Conservation (phyloP, 176 grass and related monocot species). For the Avena atlantica region DNA sequence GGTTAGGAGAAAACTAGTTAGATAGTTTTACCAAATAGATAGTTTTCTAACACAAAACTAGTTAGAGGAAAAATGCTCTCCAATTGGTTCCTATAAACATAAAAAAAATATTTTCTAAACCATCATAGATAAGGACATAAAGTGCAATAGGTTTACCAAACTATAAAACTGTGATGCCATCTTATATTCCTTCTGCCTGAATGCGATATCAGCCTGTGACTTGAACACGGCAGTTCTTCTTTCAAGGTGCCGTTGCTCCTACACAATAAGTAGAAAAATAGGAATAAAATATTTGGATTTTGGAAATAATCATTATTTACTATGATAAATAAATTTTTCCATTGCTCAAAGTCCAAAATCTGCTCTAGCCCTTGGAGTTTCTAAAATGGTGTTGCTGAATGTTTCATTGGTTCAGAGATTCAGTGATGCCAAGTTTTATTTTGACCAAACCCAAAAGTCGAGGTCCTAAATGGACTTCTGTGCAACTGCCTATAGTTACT, state of each 20-base stretch:
- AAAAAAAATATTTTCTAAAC: not conserved
- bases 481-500: not conserved
- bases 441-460: not conserved
- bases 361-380: not conserved
- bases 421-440: not conserved
- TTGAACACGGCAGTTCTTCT: constrained; percentile 13
- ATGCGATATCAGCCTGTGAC: constrained; percentile 10
- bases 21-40: too few species aligned
- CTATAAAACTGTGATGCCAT: constrained; percentile 20
- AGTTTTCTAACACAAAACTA: not conserved
- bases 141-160: constrained; percentile 34
- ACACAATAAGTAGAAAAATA: constrained; percentile 18
- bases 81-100: not conserved
- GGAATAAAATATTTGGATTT: not conserved
- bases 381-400: not conserved
- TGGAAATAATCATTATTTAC: constrained; percentile 14
- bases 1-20: too few species aligned
- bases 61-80: not conserved
- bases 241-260: not conserved
- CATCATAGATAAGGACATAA: not conserved
- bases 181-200: constrained; percentile 33
- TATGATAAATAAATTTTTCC: not conserved
- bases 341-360: not conserved
- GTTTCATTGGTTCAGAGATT: not conserved
- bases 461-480: not conserved